Evolutionary conservation across 768 basidiomycete species (phyloP).

Genomic region (Amyloporia xantha): DNA sequence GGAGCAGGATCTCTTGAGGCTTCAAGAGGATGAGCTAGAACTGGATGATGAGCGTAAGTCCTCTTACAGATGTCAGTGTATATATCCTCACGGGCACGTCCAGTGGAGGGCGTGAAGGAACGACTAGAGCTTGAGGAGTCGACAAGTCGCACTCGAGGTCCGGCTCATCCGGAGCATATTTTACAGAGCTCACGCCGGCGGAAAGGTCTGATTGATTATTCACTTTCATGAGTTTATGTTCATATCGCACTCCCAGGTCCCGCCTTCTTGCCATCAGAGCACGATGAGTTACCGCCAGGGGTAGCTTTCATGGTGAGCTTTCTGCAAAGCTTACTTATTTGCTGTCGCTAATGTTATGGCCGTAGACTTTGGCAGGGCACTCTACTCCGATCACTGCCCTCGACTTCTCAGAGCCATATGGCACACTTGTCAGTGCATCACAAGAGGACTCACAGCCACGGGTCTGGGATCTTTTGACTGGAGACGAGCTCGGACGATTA

Average conservation of each 20-base stretch:
- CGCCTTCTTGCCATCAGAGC: constrained; percentile 94
- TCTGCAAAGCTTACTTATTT: background rate
- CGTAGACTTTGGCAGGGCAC: constrained; percentile 77
- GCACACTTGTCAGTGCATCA: constrained; percentile 83
- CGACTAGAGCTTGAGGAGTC: constrained; percentile 67
- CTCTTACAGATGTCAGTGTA: background rate
- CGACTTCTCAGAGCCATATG: constrained; percentile 97
- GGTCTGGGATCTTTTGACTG: constrained; percentile 92
- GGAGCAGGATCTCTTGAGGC: constrained; percentile 73
- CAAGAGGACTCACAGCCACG: constrained; percentile 81
- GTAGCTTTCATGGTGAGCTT: constrained; percentile 89
- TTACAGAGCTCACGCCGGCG: constrained; percentile 61
- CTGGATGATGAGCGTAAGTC: constrained; percentile 90
- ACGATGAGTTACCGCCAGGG: constrained; percentile 89
- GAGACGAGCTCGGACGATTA: constrained; percentile 79
- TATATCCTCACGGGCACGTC: background rate
- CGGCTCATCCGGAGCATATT: constrained; percentile 32
- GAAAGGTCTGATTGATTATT: constrained; percentile 41
- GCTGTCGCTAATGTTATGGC: constrained; percentile 9
- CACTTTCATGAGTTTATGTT: background rate
- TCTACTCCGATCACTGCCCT: constrained; percentile 77
- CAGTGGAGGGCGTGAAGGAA: constrained; percentile 89
- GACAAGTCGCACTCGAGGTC: constrained; percentile 23
- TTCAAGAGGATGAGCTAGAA: constrained; percentile 94
- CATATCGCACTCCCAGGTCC: constrained; percentile 50